Conservation (phyloP, 1,139 yeast genomes). For the Hanseniaspora uvarum region DNA sequence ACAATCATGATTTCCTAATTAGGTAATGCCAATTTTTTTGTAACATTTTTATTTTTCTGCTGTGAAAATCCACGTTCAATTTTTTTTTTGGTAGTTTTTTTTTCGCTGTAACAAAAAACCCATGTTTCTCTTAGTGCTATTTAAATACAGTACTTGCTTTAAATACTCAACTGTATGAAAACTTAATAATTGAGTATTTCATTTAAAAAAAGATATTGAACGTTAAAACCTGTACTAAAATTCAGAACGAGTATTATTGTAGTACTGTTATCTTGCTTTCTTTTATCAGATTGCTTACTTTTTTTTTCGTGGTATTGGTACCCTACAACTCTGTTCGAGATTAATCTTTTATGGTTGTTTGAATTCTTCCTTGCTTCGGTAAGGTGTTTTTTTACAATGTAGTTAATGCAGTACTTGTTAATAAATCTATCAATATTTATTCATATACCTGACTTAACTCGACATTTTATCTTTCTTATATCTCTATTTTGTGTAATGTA, state of each 20-base stretch:
- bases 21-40: neutral
- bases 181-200: too few relatives aligned
- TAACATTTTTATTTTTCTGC: neutral
- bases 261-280: conserved; percentile 13
- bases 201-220: neutral
- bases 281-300: neutral
- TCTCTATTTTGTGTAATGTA: neutral
- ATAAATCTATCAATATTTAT: neutral
- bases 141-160: too few relatives aligned
- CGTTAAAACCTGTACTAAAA: conserved; percentile 13
- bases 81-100: too few relatives aligned
- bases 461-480: neutral
- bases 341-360: conserved; percentile 14
- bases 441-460: neutral
- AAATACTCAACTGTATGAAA: too few relatives aligned
- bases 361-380: conserved; percentile 7
- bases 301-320: conserved; percentile 14
- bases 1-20: neutral
- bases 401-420: neutral
- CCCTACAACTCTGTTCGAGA: conserved; percentile 19
- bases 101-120: too few relatives aligned
- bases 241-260: conserved; percentile 18
- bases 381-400: conserved; percentile 14
- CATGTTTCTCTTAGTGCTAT: too few relatives aligned
- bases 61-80: neutral